Evolutionary conservation across 257 asterid species (phyloP).

Genomic region (Solanum habrochaites): DNA sequence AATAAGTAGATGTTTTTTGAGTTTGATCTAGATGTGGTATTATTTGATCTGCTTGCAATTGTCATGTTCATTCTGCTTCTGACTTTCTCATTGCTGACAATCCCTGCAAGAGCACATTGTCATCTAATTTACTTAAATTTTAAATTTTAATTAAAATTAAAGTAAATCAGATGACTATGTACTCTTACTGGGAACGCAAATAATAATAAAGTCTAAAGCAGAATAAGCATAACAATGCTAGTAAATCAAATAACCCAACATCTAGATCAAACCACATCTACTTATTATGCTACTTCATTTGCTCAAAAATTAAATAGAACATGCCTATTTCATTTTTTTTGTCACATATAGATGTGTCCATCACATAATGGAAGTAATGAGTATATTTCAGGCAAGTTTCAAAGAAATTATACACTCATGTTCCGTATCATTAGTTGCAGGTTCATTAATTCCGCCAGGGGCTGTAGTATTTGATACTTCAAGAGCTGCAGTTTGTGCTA

Average conservation of each 20-base stretch:
- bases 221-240: neutral
- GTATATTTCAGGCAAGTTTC: neutral
- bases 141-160: neutral
- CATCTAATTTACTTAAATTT: neutral
- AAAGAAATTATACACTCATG: constrained; percentile 42
- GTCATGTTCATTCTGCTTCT: neutral
- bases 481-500: constrained; percentile 23
- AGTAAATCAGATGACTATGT: neutral
- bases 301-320: neutral
- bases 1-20: neutral
- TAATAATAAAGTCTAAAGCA: neutral
- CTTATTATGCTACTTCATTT: neutral
- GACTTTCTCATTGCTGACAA: neutral
- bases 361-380: neutral
- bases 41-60: neutral
- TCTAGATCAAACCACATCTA: neutral
- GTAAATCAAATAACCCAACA: neutral
- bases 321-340: neutral
- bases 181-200: neutral
- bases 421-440: constrained; percentile 29
- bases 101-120: neutral
- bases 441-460: constrained; percentile 2
- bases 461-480: constrained; percentile 17
- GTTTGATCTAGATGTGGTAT: neutral
- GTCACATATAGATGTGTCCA: neutral